Evolutionary conservation across 2,329 filamentous ascomycete genomes (phyloP).

Genomic region (Nigrograna mackinnonii): DNA sequence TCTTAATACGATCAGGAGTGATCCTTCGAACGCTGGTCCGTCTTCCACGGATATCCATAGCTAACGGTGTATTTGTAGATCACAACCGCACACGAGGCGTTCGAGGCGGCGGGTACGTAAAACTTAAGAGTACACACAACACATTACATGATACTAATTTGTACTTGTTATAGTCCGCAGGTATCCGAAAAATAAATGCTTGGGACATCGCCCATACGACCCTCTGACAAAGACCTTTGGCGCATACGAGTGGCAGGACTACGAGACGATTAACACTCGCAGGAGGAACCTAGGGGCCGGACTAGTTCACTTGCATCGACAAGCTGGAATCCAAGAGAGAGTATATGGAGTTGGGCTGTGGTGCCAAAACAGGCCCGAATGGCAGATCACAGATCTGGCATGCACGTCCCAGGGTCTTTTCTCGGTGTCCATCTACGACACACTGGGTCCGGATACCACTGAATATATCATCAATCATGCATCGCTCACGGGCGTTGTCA

Average conservation of each 20-base stretch:
- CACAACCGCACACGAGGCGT: constrained; percentile 77
- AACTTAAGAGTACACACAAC: not conserved
- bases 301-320: constrained; percentile 78
- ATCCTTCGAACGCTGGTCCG: not conserved
- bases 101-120: constrained; percentile 64
- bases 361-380: constrained; percentile 87
- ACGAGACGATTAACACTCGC: constrained; percentile 75
- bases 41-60: not conserved
- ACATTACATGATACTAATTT: not conserved
- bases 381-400: constrained; percentile 87
- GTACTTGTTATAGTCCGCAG: constrained; percentile 51
- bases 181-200: constrained; percentile 69
- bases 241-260: constrained; percentile 82
- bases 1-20: too few relatives aligned
- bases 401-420: constrained; percentile 85
- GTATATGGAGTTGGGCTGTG: constrained; percentile 80
- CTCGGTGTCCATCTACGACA: constrained; percentile 95
- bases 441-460: constrained; percentile 84
- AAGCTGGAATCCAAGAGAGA: constrained; percentile 64
- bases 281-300: constrained; percentile 85
- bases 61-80: constrained; percentile 40
- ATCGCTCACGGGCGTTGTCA: constrained; percentile 72
- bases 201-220: constrained; percentile 83
- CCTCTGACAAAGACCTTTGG: constrained; percentile 72
- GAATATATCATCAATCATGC: constrained; percentile 97